Evolutionary conservation across 768 basidiomycete genomes (phyloP), one percentile per base, ranked within the genome.

Genomic region (Collybia nuda): DNA sequence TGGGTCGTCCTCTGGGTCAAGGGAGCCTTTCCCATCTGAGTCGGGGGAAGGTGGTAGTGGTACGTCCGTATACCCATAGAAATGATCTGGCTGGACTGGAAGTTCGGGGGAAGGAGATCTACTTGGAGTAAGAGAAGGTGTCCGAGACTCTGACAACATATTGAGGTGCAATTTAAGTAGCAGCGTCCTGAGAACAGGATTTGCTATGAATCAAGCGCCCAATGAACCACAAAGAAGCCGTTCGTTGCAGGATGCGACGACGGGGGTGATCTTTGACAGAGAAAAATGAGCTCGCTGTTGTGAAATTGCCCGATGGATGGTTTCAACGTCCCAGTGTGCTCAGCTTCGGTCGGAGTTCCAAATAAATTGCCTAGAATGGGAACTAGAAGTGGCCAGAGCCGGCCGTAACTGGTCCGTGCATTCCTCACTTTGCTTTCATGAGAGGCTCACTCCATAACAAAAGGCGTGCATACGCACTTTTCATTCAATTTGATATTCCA

Each of bases 1-100:
- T 21, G 84, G 88, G 73, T 93, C 91, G 60, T 91, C 88, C 23
- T 76, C 75, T n/a, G 91, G 91, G 56, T 84, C 80, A 28, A 91
- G 73, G 82, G 84, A 89, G 32, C 76, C 72, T 54, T 78, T 77
- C 23, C 80, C 81, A 54, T 82, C 79, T 2, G 84, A 85, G 53
- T 77, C 65, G 8, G 86, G 86, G 6, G 87, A 88, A 6, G 79
- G 82, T 2, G 81, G 80, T 0, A 59, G 69, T 65, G 59, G 81
- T 58, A 41, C 56, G 12, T 73, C 70, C 19, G 83, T 81, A 36
- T 76, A 67, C 29, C 83, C 81, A 61, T 90, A 93, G 65, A 93
- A 93, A 63, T 92, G 90, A 69, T 93, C 88, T 28, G 90, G 90
- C 59, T 90, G 90, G 0, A 81, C 73, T 29, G 74, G 76, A 40